Evolutionary conservation across 1,284 basidiomycete genomes (phyloP).

Genomic region (Apiotrichum siamense): DNA sequence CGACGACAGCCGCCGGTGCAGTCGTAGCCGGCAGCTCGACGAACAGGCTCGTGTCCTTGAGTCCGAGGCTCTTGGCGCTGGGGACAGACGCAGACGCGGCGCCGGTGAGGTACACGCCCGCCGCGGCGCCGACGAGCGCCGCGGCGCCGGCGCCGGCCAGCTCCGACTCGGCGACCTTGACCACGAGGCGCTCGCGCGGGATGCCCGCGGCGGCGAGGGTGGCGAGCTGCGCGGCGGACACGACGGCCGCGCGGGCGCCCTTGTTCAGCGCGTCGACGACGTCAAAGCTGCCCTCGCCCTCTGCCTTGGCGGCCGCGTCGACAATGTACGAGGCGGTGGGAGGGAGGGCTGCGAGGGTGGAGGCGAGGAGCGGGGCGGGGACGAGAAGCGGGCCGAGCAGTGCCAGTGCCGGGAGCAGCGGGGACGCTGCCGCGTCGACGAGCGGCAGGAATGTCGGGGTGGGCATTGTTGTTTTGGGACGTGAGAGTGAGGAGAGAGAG

Average conservation of each 20-base stretch:
- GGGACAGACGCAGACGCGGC: slow-evolving; percentile 32
- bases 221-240: slow-evolving; percentile 61
- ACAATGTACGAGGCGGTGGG: slow-evolving; percentile 51
- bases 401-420: slow-evolving; percentile 58
- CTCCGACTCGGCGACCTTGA: slow-evolving; percentile 66
- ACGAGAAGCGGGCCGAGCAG: slow-evolving; percentile 71
- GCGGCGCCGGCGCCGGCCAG: slow-evolving; percentile 62
- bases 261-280: slow-evolving; percentile 64
- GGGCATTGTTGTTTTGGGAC: slow-evolving; percentile 27
- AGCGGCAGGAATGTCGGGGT: slow-evolving; percentile 48
- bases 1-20: slow-evolving; percentile 48
- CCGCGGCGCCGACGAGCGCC: slow-evolving; percentile 49
- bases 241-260: slow-evolving; percentile 70
- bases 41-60: slow-evolving; percentile 64
- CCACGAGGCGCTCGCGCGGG: slow-evolving; percentile 65
- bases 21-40: slow-evolving; percentile 53
- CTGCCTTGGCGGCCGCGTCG: slow-evolving; percentile 53
- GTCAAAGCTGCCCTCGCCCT: no score
- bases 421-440: slow-evolving; percentile 40
- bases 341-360: slow-evolving; percentile 36
- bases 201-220: slow-evolving; percentile 51
- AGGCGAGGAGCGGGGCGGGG: slow-evolving; percentile 37
- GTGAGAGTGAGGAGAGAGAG: no score
- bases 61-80: slow-evolving; percentile 65
- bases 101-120: slow-evolving; percentile 29